Percentiles rank a stretch among this genome's conserved stretches.
These are phyloP conservation scores for Xylaria digitata DNA, from an alignment of 2,329 filamentous ascomycete species.

Conservation along the genomic window DNA sequence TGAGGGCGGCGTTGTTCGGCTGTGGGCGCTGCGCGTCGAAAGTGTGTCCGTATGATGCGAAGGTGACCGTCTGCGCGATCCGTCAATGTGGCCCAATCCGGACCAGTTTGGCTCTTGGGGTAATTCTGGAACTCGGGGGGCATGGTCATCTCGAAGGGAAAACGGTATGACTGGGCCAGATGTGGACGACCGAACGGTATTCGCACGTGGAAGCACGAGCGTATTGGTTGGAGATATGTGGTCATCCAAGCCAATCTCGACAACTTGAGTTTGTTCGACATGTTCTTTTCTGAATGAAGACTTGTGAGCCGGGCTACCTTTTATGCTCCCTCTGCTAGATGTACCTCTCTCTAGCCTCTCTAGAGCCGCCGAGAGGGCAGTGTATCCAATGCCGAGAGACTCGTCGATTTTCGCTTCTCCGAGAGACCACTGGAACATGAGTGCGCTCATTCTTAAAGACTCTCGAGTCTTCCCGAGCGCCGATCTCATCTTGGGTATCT, in stretches of 20 bases:
- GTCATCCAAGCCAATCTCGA: conserved; percentile 29
- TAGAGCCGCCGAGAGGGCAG: conserved; percentile 72
- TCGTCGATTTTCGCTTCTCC: conserved; percentile 68
- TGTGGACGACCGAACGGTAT: conserved; percentile 28
- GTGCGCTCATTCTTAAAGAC: conserved; percentile 70
- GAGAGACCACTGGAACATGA: conserved; percentile 74
- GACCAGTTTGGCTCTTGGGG: conserved; percentile 31
- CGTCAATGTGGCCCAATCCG: conserved; percentile 22
- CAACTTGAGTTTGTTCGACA: conserved; percentile 4
- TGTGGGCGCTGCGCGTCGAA: conserved; percentile 35
- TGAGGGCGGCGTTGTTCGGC: conserved; percentile 31
- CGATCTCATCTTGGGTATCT: conserved; percentile 69
- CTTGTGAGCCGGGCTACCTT: conserved; percentile 37
- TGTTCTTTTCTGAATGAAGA: background rate
- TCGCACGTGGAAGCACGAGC: conserved; percentile 10
- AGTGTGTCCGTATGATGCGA: conserved; percentile 34
- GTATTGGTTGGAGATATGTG: conserved; percentile 15
- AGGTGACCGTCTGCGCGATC: conserved; percentile 10
- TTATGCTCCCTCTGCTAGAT: conserved; percentile 43
- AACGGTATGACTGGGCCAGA: conserved; percentile 17
- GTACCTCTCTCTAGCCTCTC: conserved; percentile 59
- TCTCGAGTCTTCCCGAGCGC: conserved; percentile 70
- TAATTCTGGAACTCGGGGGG: conserved; percentile 26
- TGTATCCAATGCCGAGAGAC: conserved; percentile 73
- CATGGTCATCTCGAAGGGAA: conserved; percentile 34